Evolutionary conservation across 2,329 filamentous ascomycete genomes (phyloP).

Genomic region (Podosphaera aphanis): DNA sequence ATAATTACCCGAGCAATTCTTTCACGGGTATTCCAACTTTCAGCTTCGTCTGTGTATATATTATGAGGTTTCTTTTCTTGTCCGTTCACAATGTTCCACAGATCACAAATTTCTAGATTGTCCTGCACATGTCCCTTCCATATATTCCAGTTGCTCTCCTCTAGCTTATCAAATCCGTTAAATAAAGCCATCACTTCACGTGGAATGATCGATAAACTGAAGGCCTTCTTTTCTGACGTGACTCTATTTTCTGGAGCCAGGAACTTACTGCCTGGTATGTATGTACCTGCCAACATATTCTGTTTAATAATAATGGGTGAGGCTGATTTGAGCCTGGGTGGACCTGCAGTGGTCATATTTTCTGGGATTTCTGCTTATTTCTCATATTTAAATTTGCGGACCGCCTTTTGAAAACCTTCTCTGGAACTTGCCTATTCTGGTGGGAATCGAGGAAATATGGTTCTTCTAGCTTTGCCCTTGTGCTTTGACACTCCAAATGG

Average conservation of each 20-base stretch:
- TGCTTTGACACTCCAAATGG: background rate
- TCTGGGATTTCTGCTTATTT: background rate
- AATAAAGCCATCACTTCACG: too few relatives aligned
- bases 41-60: too few relatives aligned
- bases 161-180: background rate
- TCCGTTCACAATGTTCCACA: background rate
- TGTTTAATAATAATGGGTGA: too few relatives aligned
- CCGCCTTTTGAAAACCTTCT: background rate
- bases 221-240: too few relatives aligned
- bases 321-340: too few relatives aligned
- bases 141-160: background rate
- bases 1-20: too few relatives aligned
- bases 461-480: background rate
- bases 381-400: background rate
- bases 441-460: background rate
- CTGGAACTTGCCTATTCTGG: background rate
- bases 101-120: background rate
- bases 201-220: too few relatives aligned
- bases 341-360: background rate
- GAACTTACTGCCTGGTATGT: too few relatives aligned
- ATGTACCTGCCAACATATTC: too few relatives aligned
- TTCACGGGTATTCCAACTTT: too few relatives aligned
- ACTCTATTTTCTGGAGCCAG: too few relatives aligned
- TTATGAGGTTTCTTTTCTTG: too few relatives aligned
- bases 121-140: slow-evolving; percentile 1